Evolutionary conservation across 2,329 filamentous ascomycete species (phyloP).

Genomic region (Beauveria caledonica): DNA sequence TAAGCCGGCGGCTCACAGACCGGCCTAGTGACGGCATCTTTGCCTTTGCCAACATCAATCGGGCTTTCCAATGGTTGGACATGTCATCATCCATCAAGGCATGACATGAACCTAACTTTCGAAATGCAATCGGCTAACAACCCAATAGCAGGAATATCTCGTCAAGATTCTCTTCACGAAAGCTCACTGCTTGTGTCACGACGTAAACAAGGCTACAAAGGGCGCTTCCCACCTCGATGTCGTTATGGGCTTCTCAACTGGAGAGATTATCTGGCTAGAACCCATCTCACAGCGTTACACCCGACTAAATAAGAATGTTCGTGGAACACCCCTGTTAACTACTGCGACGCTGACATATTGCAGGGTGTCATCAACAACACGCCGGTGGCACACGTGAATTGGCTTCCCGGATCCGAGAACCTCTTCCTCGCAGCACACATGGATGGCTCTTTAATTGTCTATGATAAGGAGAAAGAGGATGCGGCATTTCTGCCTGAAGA

Average conservation of each 20-base stretch:
- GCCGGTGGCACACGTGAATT: slow-evolving; percentile 78
- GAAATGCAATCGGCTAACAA: not conserved
- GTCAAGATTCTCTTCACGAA: slow-evolving; percentile 97
- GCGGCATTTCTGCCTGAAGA: slow-evolving; percentile 68
- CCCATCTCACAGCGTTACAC: slow-evolving; percentile 94
- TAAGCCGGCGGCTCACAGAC: slow-evolving; percentile 72
- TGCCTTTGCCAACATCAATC: slow-evolving; percentile 91
- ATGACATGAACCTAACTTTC: slow-evolving; percentile 6
- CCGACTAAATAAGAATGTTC: slow-evolving; percentile 87
- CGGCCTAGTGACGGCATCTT: slow-evolving; percentile 72
- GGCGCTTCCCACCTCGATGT: slow-evolving; percentile 74
- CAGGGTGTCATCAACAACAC: slow-evolving; percentile 83
- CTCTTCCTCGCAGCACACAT: slow-evolving; percentile 87
- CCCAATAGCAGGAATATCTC: slow-evolving; percentile 66
- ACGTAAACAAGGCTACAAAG: slow-evolving; percentile 80
- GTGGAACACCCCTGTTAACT: slow-evolving; percentile 16
- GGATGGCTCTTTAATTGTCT: slow-evolving; percentile 85
- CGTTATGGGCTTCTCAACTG: slow-evolving; percentile 91
- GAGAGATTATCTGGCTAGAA: slow-evolving; percentile 98
- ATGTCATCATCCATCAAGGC: slow-evolving; percentile 67
- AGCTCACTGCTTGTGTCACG: slow-evolving; percentile 89
- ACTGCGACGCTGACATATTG: slow-evolving; percentile 1
- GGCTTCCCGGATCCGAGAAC: slow-evolving; percentile 91
- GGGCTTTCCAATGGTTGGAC: slow-evolving; percentile 94
- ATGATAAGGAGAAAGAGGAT: slow-evolving; percentile 96